Evolutionary conservation across 108 stramenopile species (phyloP).

Genomic region (Licmophora abbreviata): DNA sequence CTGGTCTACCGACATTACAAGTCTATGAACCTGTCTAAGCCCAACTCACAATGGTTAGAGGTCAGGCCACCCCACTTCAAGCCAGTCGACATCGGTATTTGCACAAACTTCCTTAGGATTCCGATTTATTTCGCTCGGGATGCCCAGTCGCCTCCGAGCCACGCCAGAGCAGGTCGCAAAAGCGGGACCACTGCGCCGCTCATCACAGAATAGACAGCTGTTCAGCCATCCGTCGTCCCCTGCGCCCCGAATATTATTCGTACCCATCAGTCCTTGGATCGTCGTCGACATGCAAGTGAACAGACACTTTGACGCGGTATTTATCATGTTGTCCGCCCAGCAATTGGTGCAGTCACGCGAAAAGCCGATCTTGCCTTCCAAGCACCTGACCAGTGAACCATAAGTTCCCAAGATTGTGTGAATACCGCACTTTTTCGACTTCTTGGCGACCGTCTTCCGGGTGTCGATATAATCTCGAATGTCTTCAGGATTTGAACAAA

Average conservation of each 20-base stretch:
- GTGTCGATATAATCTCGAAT: slow-evolving; percentile 25
- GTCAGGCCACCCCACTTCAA: too few species aligned
- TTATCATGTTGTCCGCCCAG: slow-evolving; percentile 37
- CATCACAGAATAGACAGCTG: slow-evolving; percentile 31
- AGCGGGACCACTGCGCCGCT: slow-evolving; percentile 27
- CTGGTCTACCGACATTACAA: too few species aligned
- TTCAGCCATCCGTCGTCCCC: slow-evolving; percentile 17
- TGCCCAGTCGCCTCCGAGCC: slow-evolving; percentile 28
- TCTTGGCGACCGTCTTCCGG: slow-evolving; percentile 20
- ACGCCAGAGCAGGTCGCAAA: slow-evolving; percentile 33
- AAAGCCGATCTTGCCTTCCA: slow-evolving; percentile 32
- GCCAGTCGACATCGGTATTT: slow-evolving; percentile 14
- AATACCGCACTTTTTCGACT: slow-evolving; percentile 18
- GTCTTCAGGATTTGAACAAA: slow-evolving; percentile 31
- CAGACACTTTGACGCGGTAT: slow-evolving; percentile 8
- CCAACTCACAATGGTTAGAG: too few species aligned
- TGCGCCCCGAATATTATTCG: slow-evolving; percentile 21
- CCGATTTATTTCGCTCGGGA: slow-evolving; percentile 28
- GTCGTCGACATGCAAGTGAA: slow-evolving; percentile 21
- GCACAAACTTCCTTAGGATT: slow-evolving; percentile 12
- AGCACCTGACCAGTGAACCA: slow-evolving; percentile 14
- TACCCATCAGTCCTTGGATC: slow-evolving; percentile 11
- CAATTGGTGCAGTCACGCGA: slow-evolving; percentile 19
- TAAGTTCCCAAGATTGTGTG: slow-evolving; percentile 15
- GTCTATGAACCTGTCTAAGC: too few species aligned